phyloP scores from a whole-genome alignment of 257 asterid species.

The Salvia rosmarinus region DNA sequence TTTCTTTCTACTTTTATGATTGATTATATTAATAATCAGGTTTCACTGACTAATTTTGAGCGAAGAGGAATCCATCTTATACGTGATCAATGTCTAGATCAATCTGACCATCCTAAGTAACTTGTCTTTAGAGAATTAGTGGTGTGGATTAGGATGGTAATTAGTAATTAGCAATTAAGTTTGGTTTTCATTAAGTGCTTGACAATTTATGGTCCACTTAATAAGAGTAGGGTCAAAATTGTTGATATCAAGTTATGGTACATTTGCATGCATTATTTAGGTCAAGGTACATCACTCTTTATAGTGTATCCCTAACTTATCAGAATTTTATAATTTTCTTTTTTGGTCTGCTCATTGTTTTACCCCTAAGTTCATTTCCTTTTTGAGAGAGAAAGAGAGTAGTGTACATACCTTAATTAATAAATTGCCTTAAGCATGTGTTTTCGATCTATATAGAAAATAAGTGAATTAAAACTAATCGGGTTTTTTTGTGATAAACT shows the following conservation, averaged over 20 bases:
- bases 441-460: too few relatives aligned
- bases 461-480: too few relatives aligned
- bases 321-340: background rate
- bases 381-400: background rate
- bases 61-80: too few relatives aligned
- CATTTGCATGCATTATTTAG: conserved; percentile 39
- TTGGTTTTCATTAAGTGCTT: background rate
- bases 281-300: conserved; percentile 7
- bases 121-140: too few relatives aligned
- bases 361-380: background rate
- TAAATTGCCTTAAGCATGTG: too few relatives aligned
- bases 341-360: conserved; percentile 26
- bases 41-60: too few relatives aligned
- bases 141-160: too few relatives aligned
- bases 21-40: background rate
- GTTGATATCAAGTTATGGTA: conserved; percentile 10
- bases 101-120: too few relatives aligned
- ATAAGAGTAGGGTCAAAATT: conserved; percentile 13
- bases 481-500: too few relatives aligned
- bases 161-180: background rate
- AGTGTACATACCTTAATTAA: background rate
- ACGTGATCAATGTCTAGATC: too few relatives aligned
- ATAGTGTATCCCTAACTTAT: conserved; percentile 31
- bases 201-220: conserved; percentile 27
- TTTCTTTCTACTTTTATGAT: too few relatives aligned